Conservation (phyloP, 1,284 basidiomycete genomes). For the Ceratobasidium sp. region DNA sequence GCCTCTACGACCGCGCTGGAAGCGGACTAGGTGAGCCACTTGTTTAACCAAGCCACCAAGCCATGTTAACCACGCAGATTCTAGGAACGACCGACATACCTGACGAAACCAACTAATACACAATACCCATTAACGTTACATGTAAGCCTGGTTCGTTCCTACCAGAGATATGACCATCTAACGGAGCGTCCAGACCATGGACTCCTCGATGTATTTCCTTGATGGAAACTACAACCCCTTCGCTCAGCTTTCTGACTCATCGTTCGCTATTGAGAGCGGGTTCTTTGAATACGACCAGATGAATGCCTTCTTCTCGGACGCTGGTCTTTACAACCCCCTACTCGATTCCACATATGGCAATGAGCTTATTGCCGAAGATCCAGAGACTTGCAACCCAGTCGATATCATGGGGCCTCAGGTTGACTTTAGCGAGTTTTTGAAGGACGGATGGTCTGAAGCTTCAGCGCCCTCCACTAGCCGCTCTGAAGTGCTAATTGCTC, state of each 20-base stretch:
- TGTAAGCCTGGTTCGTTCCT: slow-evolving; percentile 5
- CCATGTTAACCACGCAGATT: background rate
- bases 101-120: slow-evolving; percentile 11
- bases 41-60: background rate
- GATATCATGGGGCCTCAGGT: slow-evolving; percentile 14
- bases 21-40: slow-evolving; percentile 24
- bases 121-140: slow-evolving; percentile 3
- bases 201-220: background rate
- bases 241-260: background rate
- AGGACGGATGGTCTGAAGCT: background rate
- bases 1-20: slow-evolving; percentile 35
- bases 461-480: background rate
- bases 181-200: slow-evolving; percentile 6
- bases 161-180: background rate
- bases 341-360: too few relatives aligned
- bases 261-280: background rate
- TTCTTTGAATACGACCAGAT: background rate
- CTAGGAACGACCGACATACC: slow-evolving; percentile 11
- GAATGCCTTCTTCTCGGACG: background rate
- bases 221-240: background rate
- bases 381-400: slow-evolving; percentile 10
- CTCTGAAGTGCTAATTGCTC: background rate
- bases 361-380: background rate
- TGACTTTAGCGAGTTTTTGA: background rate
- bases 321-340: too few relatives aligned